Conservation (phyloP, 768 basidiomycete genomes). For the Strobilomyces echinocephalus region DNA sequence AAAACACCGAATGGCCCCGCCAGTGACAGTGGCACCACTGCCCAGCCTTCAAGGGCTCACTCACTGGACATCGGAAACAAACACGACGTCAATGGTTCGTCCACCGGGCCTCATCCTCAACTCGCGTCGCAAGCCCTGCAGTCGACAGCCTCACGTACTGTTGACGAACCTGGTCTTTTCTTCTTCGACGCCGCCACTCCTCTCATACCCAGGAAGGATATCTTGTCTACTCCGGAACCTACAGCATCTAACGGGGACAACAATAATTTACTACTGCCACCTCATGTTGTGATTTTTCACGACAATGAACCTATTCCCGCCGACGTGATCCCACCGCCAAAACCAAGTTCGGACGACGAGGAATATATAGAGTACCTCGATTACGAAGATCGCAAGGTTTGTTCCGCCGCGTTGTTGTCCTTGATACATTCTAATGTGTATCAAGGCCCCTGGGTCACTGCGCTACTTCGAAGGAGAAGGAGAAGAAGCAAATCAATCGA, state of each 20-base stretch:
- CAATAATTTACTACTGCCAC: slow-evolving; percentile 50
- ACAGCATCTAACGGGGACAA: slow-evolving; percentile 17
- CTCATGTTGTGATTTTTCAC: slow-evolving; percentile 59
- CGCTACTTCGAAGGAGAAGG: slow-evolving; percentile 62
- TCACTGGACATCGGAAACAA: slow-evolving; percentile 12
- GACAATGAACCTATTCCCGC: slow-evolving; percentile 34
- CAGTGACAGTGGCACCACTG: slow-evolving; percentile 10
- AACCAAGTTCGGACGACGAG: slow-evolving; percentile 46
- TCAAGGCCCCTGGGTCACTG: slow-evolving; percentile 43
- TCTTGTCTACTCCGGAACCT: slow-evolving; percentile 5
- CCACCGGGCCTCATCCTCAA: slow-evolving; percentile 28
- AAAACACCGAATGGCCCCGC: slow-evolving; percentile 17
- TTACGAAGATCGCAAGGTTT: slow-evolving; percentile 59
- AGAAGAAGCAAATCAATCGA: slow-evolving; percentile 36
- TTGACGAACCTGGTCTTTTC: slow-evolving; percentile 34
- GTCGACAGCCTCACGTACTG: slow-evolving; percentile 12
- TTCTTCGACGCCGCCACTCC: slow-evolving; percentile 47
- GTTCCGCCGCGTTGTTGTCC: slow-evolving; percentile 12
- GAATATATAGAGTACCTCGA: slow-evolving; percentile 78
- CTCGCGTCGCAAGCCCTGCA: slow-evolving; percentile 37
- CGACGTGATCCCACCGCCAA: slow-evolving; percentile 42
- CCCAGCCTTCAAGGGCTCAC: slow-evolving; percentile 17
- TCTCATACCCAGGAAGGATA: slow-evolving; percentile 27
- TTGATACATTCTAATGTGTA: neutral
- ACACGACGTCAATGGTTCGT: neutral